Evolutionary conservation across 2,329 filamentous ascomycete genomes (phyloP).

Genomic region (Didymella lethalis): DNA sequence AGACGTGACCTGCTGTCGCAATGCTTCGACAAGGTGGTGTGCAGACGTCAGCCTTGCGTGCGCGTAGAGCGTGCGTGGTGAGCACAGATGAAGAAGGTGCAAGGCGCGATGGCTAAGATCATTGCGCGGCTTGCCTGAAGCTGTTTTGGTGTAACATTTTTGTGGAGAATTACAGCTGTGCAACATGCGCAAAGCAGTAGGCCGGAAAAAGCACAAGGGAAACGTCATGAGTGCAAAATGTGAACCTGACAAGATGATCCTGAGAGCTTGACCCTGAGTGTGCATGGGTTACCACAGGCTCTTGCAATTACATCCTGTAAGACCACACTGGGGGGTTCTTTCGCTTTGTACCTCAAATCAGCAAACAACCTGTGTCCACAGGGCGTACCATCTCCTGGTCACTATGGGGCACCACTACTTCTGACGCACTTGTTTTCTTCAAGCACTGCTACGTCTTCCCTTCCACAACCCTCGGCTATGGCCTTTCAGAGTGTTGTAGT

Average conservation of each 20-base stretch:
- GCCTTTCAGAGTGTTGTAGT: not conserved
- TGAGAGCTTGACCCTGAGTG: not conserved
- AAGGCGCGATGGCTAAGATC: constrained; percentile 5
- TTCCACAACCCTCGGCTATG: not conserved
- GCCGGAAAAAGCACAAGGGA: constrained; percentile 61
- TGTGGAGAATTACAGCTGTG: constrained; percentile 17
- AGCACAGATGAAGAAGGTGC: constrained; percentile 17
- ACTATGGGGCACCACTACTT: not conserved
- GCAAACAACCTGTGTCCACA: not conserved
- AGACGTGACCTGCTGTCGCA: constrained; percentile 33
- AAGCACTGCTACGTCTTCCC: not conserved
- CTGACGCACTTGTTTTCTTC: not conserved
- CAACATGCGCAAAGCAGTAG: constrained; percentile 54
- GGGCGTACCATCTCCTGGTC: no score
- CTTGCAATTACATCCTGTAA: not conserved
- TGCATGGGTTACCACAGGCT: not conserved
- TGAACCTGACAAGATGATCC: not conserved
- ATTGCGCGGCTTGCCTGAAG: constrained; percentile 16
- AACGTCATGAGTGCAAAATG: constrained; percentile 52
- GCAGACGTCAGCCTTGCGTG: constrained; percentile 34
- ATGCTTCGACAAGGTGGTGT: constrained; percentile 15
- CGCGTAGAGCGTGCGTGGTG: constrained; percentile 17
- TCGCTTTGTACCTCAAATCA: not conserved
- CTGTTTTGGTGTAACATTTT: constrained; percentile 13
- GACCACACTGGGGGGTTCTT: not conserved